phyloP scores from a whole-genome alignment of 768 basidiomycete species.

The Psilocybe sp. region DNA sequence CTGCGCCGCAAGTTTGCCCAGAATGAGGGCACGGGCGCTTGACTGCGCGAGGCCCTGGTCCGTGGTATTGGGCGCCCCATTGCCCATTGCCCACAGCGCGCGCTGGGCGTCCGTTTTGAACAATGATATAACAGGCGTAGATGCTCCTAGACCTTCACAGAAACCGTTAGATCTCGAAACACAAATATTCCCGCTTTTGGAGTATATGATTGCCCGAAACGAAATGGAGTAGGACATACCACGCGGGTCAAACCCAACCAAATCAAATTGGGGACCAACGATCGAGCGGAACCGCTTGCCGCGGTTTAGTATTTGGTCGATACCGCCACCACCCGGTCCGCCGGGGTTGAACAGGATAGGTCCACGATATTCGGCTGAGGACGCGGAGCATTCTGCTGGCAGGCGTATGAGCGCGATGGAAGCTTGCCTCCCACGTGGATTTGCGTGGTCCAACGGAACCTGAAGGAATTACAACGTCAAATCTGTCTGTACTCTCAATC shows the following conservation, averaged over 20 bases:
- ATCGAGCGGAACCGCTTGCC: slow-evolving; percentile 25
- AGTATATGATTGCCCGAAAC: not conserved
- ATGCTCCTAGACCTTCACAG: slow-evolving; percentile 17
- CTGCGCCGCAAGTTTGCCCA: slow-evolving; percentile 27
- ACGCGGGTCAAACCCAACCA: slow-evolving; percentile 45
- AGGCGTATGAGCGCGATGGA: slow-evolving; percentile 39
- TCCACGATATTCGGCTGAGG: slow-evolving; percentile 32
- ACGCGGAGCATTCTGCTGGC: slow-evolving; percentile 26
- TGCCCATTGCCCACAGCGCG: not conserved
- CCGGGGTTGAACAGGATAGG: slow-evolving; percentile 45
- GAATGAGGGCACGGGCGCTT: slow-evolving; percentile 30
- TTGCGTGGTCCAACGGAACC: slow-evolving; percentile 44
- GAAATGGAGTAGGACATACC: slow-evolving; percentile 21
- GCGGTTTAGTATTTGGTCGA: slow-evolving; percentile 19
- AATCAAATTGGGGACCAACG: slow-evolving; percentile 40
- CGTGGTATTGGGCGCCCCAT: slow-evolving; percentile 18
- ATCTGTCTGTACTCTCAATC: too few species aligned
- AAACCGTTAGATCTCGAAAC: slow-evolving; percentile 17
- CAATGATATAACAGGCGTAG: slow-evolving; percentile 31
- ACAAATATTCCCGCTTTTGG: not conserved
- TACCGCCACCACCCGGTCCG: slow-evolving; percentile 44
- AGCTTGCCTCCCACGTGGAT: slow-evolving; percentile 33
- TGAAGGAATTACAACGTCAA: slow-evolving; percentile 10
- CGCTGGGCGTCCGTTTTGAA: slow-evolving; percentile 32
- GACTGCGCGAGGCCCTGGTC: slow-evolving; percentile 21